Percentiles rank a stretch among this genome's conserved stretches.
Evolutionary conservation across 2,329 filamentous ascomycete species (phyloP).

Genomic region (Blastomyces gilchristii): DNA sequence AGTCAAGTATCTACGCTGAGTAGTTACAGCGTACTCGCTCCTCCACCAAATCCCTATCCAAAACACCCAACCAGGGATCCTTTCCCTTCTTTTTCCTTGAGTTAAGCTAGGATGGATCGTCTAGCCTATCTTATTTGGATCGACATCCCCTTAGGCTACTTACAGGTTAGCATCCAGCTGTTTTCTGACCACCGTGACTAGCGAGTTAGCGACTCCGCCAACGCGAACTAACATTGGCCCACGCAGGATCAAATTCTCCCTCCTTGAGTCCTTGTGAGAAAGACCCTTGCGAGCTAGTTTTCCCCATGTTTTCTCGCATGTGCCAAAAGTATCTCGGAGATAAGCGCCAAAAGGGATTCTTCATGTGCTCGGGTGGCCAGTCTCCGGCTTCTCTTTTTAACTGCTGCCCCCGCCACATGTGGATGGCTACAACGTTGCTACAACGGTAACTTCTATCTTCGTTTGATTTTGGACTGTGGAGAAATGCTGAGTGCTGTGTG

Average conservation of each 20-base stretch:
- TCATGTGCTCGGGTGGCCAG: background rate
- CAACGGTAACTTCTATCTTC: background rate
- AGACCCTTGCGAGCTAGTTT: background rate
- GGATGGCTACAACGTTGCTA: background rate
- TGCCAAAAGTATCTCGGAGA: background rate
- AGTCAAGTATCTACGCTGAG: no score
- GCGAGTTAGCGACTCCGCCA: background rate
- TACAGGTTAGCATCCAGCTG: background rate
- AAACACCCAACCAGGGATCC: no score
- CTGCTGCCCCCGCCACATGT: background rate
- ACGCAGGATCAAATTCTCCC: background rate
- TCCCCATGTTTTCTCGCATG: background rate
- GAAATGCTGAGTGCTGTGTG: background rate
- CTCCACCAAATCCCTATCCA: no score
- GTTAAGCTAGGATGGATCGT: background rate
- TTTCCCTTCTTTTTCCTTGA: background rate
- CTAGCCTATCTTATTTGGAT: slow-evolving; percentile 4
- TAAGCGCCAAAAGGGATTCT: background rate
- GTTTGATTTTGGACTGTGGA: background rate
- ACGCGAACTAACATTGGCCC: background rate
- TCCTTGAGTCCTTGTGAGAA: background rate
- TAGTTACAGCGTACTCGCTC: no score
- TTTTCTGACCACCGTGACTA: background rate
- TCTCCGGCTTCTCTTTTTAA: background rate
- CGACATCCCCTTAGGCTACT: background rate